A percentile compares a stretch with the other conserved stretches of the same genome.
phyloP scores from a whole-genome alignment of 208 protist species.

The Trypanosoma conorhini region DNA sequence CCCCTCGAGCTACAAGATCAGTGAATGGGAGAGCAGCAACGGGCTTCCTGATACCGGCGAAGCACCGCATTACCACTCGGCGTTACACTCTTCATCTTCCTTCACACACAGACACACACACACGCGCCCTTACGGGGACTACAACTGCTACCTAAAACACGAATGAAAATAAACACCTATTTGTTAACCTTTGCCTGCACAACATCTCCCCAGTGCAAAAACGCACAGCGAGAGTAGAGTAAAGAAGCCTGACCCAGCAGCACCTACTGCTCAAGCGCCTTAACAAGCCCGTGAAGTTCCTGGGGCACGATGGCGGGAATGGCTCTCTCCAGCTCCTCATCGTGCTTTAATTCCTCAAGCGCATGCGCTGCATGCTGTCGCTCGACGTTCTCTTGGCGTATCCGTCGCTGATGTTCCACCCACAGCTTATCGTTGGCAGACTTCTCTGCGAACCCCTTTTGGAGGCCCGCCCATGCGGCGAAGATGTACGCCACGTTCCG shows the following conservation, averaged over 20 bases:
- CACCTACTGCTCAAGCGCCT: constrained; percentile 57
- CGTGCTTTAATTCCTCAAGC: constrained; percentile 29
- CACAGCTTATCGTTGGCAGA: constrained; percentile 78
- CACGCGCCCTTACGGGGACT: not conserved
- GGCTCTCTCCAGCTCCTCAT: constrained; percentile 20
- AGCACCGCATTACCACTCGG: not conserved
- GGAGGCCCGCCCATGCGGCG: constrained; percentile 74
- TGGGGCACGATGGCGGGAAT: constrained; percentile 61
- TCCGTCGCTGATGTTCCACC: constrained; percentile 61
- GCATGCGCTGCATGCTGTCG: constrained; percentile 54
- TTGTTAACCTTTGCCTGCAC: constrained; percentile 3
- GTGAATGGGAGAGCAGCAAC: not conserved
- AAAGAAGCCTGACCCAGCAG: not conserved
- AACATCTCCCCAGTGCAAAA: not conserved
- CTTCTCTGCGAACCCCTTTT: constrained; percentile 81
- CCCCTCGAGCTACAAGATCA: not conserved
- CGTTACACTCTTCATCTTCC: not conserved
- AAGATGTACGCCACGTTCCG: constrained; percentile 87
- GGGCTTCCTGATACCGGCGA: not conserved
- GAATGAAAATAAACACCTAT: not conserved
- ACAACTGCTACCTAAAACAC: constrained; percentile 6
- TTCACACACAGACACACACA: not conserved
- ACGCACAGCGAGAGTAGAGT: not conserved
- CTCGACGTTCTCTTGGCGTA: constrained; percentile 67
- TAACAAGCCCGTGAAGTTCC: constrained; percentile 73